Conservation (phyloP, 768 basidiomycete genomes). For the Grammothele lineata region DNA sequence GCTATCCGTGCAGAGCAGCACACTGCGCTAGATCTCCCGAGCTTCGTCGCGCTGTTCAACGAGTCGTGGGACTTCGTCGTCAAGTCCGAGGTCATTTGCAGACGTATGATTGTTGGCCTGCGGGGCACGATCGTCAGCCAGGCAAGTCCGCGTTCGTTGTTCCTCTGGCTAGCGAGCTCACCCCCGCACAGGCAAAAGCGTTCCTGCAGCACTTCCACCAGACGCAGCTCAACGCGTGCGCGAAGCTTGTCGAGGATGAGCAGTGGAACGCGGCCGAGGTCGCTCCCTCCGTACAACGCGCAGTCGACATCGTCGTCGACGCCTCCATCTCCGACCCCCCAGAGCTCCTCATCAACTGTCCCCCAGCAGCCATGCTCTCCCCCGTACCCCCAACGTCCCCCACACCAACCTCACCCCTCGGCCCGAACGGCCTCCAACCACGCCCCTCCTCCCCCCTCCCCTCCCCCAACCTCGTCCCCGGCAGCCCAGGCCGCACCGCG, state of each 20-base stretch:
- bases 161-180: not conserved
- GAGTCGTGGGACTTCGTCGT: conserved; percentile 89
- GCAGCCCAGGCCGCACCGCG: conserved; percentile 12
- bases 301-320: conserved; percentile 71
- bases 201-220: conserved; percentile 90
- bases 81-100: conserved; percentile 77
- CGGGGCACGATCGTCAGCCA: conserved; percentile 83
- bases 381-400: conserved; percentile 22
- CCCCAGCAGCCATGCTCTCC: conserved; percentile 21
- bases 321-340: conserved; percentile 79
- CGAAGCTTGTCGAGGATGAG: conserved; percentile 93
- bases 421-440: conserved; percentile 6
- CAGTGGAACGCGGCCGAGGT: conserved; percentile 87
- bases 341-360: conserved; percentile 47
- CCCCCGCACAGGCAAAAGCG: conserved; percentile 60
- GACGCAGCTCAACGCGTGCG: conserved; percentile 67
- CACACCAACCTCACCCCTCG: conserved; percentile 13
- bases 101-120: conserved; percentile 90
- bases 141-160: conserved; percentile 33
- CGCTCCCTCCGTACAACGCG: conserved; percentile 56
- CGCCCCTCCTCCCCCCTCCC: conserved; percentile 26
- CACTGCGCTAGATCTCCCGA: conserved; percentile 59
- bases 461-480: conserved; percentile 18
- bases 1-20: conserved; percentile 76
- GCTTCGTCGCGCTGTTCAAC: conserved; percentile 81